Percentiles rank a stretch among this genome's conserved stretches.
These are phyloP conservation scores for Saturnispora silvae DNA, from an alignment of 805 yeast species.

Conservation along the genomic window DNA sequence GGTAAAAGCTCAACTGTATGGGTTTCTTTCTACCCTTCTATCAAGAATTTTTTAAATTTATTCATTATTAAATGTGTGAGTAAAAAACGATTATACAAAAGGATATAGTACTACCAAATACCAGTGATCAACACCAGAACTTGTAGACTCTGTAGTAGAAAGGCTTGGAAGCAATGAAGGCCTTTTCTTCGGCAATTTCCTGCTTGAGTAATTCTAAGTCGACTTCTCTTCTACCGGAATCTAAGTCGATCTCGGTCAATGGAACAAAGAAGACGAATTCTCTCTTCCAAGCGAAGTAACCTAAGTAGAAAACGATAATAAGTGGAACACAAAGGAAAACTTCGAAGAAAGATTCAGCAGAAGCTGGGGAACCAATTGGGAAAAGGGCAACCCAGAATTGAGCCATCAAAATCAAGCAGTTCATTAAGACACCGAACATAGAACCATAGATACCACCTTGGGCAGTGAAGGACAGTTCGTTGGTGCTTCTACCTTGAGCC, in stretches of 20 bases:
- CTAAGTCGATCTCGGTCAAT: slow-evolving; percentile 43
- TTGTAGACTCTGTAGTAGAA: slow-evolving; percentile 36
- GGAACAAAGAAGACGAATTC: slow-evolving; percentile 37
- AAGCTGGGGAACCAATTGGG: slow-evolving; percentile 46
- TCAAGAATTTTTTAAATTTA: no score
- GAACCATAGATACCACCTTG: slow-evolving; percentile 62
- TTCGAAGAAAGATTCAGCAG: slow-evolving; percentile 48
- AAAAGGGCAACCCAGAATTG: slow-evolving; percentile 75
- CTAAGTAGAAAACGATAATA: slow-evolving; percentile 36
- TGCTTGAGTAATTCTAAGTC: slow-evolving; percentile 44
- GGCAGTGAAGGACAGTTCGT: slow-evolving; percentile 56
- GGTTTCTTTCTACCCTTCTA: no score
- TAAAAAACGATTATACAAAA: no score
- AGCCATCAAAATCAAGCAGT: slow-evolving; percentile 49
- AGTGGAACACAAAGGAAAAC: slow-evolving; percentile 55
- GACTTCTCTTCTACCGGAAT: slow-evolving; percentile 49
- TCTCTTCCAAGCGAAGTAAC: slow-evolving; percentile 27
- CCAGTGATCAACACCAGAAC: slow-evolving; percentile 40
- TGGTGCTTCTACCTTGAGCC: slow-evolving; percentile 51
- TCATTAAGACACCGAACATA: slow-evolving; percentile 43
- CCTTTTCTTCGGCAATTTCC: slow-evolving; percentile 47
- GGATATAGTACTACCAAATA: no score
- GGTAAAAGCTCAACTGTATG: no score
- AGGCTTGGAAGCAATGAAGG: slow-evolving; percentile 33
- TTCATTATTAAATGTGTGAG: no score